Evolutionary conservation across 305 asterid species (phyloP).

Genomic region (Solanum aculeatissimum): DNA sequence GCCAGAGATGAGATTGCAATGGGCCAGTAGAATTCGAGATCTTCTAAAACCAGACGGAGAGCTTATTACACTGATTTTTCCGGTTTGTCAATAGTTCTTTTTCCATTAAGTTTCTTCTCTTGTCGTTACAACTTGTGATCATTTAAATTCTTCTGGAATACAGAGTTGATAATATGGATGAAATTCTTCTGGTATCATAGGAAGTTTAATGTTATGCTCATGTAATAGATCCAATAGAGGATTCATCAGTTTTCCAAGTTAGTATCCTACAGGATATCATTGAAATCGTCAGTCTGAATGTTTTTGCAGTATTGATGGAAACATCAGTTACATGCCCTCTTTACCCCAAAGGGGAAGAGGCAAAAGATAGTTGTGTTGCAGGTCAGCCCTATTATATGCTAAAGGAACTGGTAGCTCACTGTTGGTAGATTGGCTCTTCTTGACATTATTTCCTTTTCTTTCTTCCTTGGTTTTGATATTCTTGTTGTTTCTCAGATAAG

Average conservation of each 20-base stretch:
- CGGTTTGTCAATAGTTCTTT: constrained; percentile 34
- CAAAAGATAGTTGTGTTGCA: background rate
- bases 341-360: background rate
- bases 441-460: background rate
- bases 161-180: background rate
- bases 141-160: background rate
- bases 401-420: background rate
- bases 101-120: background rate
- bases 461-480: background rate
- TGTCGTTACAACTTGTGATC: background rate
- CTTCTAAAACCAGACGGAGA: constrained; percentile 73
- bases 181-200: background rate
- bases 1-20: constrained; percentile 47
- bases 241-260: background rate
- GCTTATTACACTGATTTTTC: constrained; percentile 73
- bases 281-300: background rate
- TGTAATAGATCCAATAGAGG: background rate
- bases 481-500: constrained; percentile 34
- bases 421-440: background rate
- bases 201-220: background rate
- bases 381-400: background rate
- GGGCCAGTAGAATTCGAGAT: constrained; percentile 55
- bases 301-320: background rate
- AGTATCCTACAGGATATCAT: background rate
- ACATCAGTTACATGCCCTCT: background rate